Evolutionary conservation across 176 grass and related monocot genomes (phyloP), one percentile per base, ranked within the genome.

Genomic region (Triticum dicoccoides): DNA sequence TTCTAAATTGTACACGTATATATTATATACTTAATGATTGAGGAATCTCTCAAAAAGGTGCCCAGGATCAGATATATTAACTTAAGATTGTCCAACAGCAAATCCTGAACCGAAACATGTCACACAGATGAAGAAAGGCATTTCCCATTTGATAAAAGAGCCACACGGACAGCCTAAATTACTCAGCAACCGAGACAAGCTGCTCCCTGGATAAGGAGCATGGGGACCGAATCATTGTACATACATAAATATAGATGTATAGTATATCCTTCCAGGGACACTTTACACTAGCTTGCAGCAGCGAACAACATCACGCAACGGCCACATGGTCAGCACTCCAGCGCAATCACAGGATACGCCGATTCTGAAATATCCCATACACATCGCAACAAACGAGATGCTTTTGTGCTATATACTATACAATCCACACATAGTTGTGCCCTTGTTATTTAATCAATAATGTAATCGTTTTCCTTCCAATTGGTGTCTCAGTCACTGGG

Each of bases 141-240:
- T 17, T 1, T 54, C 11, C 2, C 17, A 66, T 66, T 14, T 41
- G 8, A 80, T 32, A 73, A 2, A 58, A 32, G 32, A 78, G 30
- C 5, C 39, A 75, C 58, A 66, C 15, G 38, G 35, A 24, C 34
- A n/a, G 58, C 1, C 17, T 81, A 89, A 86, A 86, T 54, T 82
- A 83, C 7, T 70, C 42, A 83, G 23, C n/a, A 32, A 65, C 24
- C 41, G 8, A 83, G 0, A 52, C 32, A 73, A 27, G 52, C 3
- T 80, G 80, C 45, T 65, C 56, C 74, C 58, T 59, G 25, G 33
- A 73, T 56, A 24, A 63, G 2, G 1, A 49, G 32, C 78, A 64
- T 63, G 17, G 72, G 39, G 15, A 27, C 7, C 21, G 54, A 56
- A 67, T n/a, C 29, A 44, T 67, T 14, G 45, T 11, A 7, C 0